Conservation (phyloP, 495 filamentous ascomycete species). For the Penicillium subrubescens region DNA sequence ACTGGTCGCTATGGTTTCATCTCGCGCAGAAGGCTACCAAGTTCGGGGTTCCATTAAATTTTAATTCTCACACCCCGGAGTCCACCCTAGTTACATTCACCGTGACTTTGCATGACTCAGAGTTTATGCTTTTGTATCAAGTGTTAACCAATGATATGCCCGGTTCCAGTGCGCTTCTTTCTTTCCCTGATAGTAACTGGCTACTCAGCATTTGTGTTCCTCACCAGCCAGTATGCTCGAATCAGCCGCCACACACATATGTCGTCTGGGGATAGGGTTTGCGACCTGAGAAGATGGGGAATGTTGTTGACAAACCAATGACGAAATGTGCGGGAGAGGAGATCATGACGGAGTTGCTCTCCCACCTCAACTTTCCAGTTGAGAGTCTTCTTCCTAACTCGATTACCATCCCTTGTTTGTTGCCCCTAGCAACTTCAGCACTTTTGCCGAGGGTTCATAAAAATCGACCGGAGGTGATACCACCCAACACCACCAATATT, state of each 20-base stretch:
- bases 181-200: neutral
- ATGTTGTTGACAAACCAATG: neutral
- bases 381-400: neutral
- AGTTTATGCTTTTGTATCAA: neutral
- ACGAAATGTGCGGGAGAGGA: neutral
- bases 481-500: neutral
- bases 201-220: neutral
- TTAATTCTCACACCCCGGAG: neutral
- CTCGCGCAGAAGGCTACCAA: neutral
- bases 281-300: neutral
- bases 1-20: neutral
- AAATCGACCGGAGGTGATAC: neutral
- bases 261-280: neutral
- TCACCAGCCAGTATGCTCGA: neutral
- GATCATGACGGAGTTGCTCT: neutral
- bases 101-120: neutral
- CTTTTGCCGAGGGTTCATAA: neutral
- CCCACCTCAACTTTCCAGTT: neutral
- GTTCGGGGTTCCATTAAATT: neutral
- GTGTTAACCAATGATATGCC: neutral
- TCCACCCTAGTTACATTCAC: neutral
- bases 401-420: neutral
- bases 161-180: neutral
- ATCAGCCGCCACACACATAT: neutral
- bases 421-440: neutral